Evolutionary conservation across 2,329 filamentous ascomycete genomes (phyloP).

Genomic region (Penicillium rolfsii): DNA sequence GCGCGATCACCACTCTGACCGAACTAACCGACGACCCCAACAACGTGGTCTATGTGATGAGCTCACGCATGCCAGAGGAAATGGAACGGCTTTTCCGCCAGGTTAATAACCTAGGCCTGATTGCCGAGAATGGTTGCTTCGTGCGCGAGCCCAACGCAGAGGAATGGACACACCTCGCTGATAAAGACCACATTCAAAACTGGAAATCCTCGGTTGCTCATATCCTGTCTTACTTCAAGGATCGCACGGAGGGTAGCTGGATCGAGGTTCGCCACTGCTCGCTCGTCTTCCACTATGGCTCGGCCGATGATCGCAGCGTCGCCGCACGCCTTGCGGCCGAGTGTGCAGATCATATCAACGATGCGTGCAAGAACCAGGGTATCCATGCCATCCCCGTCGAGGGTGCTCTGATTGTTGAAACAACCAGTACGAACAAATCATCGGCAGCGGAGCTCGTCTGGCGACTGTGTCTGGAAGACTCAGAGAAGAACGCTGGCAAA

Average conservation of each 20-base stretch:
- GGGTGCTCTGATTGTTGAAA: slow-evolving; percentile 80
- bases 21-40: slow-evolving; percentile 77
- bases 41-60: slow-evolving; percentile 94
- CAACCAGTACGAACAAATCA: slow-evolving; percentile 83
- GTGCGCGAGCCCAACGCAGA: slow-evolving; percentile 70
- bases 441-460: slow-evolving; percentile 78
- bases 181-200: slow-evolving; percentile 67
- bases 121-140: slow-evolving; percentile 94
- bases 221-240: slow-evolving; percentile 86
- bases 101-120: slow-evolving; percentile 81
- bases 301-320: slow-evolving; percentile 73
- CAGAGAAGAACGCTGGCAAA: slow-evolving; percentile 46
- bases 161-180: slow-evolving; percentile 77
- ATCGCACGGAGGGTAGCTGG: slow-evolving; percentile 83
- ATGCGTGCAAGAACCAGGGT: slow-evolving; percentile 79
- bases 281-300: slow-evolving; percentile 86
- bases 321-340: slow-evolving; percentile 82
- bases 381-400: slow-evolving; percentile 83
- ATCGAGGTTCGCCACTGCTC: slow-evolving; percentile 92
- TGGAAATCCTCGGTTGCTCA: slow-evolving; percentile 85
- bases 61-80: slow-evolving; percentile 81
- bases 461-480: slow-evolving; percentile 62
- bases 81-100: slow-evolving; percentile 83
- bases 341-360: slow-evolving; percentile 93
- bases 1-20: slow-evolving; percentile 79